Evolutionary conservation across 225 moss, liverwort and hornwort species (phyloP).

Genomic region (Marchantia polymorpha): DNA sequence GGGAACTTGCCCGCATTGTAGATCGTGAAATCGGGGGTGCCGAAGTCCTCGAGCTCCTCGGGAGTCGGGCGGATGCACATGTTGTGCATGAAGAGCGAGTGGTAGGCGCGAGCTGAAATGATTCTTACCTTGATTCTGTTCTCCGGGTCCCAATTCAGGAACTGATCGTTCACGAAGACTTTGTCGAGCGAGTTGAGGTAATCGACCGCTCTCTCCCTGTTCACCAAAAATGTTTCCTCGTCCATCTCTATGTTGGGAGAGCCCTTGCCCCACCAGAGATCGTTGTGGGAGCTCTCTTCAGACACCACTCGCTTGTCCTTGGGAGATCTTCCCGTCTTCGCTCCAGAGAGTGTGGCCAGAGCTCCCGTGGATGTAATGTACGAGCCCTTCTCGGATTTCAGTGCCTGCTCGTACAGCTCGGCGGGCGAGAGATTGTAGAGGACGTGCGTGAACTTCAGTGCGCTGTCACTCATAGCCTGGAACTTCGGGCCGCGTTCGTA

Average conservation of each 20-base stretch:
- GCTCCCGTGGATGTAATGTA: conserved; percentile 88
- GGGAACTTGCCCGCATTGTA: conserved; percentile 91
- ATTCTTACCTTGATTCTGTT: conserved; percentile 95
- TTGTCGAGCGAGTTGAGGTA: conserved; percentile 92
- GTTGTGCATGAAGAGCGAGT: conserved; percentile 96
- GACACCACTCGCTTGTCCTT: conserved; percentile 96
- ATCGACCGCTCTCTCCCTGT: conserved; percentile 89
- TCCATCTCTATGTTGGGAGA: conserved; percentile 98
- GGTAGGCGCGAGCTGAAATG: conserved; percentile 94
- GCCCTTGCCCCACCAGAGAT: conserved; percentile 99
- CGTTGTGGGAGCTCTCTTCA: conserved; percentile 70
- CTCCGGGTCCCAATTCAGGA: conserved; percentile 91
- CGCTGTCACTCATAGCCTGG: conserved; percentile 84
- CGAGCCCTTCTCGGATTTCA: conserved; percentile 90
- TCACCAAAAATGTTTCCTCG: conserved; percentile 89
- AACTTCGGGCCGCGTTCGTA: conserved; percentile 46
- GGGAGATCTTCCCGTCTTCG: conserved; percentile 92
- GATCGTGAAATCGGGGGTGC: conserved; percentile 83
- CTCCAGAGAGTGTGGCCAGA: conserved; percentile 88
- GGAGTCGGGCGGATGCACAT: conserved; percentile 90
- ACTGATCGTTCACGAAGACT: conserved; percentile 97
- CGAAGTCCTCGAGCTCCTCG: conserved; percentile 88
- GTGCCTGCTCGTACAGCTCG: conserved; percentile 94
- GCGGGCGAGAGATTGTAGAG: conserved; percentile 88
- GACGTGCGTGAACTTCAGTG: conserved; percentile 91